Base-by-base conservation (phyloP, 2,329 filamentous ascomycete genomes). In the Metarhizium humberi region DNA sequence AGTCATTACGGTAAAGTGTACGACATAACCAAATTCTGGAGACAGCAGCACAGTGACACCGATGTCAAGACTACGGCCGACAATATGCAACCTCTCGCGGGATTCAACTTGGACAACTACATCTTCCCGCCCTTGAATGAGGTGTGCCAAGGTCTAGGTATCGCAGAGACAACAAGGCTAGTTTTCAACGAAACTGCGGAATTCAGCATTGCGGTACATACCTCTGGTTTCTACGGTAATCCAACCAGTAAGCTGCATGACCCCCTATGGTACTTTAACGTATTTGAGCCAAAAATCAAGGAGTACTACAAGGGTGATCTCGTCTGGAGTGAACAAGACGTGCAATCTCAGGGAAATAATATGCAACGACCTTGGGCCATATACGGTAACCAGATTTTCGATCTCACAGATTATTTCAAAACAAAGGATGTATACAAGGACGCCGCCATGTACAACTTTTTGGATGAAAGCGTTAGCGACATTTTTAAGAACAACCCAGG, bases 21-120 rank as follows among this genome's bases (percentile, higher is more conserved):
- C 72, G 94, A 99, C 64, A 83, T 99, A 48, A 82, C 85, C 53
- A 88, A 92, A 55, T 99, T 95, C 69, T 96, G 87, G 84, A 89
- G 81, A 65, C 73, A 81, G 25, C 82, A 95, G 56, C 94, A 99
- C 74, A 92, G 90, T 67, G 90, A 95, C 65, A 84, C 63, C 0
- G 71, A 69, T 50, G 82, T 81, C 52, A 76, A 85, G 56, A 86
- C 84, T 0, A 79, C 77, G 1, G 75, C 73, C 4, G 74, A 78
- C 1, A 71, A 76, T 55, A 97, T 99, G 94, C 66, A 82, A 59
- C 84, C 83, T 2, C 85, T 96, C 60, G 89, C 84, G 43, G 94
- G 94, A 36, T 65, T 83, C 62, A 85, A 92, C 62, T 74, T 99
- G 61, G 88, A 94, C 61, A 78, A 80, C n/a, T 96, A 96, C 70